A percentile compares a stretch with the other conserved stretches of the same genome.
phyloP scores from a whole-genome alignment of 768 basidiomycete species.

The Leucocoprinus birnbaumii region DNA sequence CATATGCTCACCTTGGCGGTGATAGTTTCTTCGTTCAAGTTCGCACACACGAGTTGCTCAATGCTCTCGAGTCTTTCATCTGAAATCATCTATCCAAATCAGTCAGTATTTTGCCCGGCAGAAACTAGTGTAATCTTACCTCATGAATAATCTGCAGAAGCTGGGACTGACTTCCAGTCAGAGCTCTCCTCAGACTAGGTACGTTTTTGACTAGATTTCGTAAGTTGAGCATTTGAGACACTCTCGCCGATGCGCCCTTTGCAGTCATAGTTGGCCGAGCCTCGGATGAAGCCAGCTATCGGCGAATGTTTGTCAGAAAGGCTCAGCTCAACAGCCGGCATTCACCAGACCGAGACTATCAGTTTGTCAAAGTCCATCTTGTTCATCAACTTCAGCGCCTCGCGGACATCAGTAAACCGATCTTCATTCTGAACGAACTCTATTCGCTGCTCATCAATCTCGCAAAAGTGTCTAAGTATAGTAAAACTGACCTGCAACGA shows the following conservation, averaged over 20 bases:
- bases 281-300: conserved; percentile 66
- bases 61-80: conserved; percentile 72
- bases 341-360: conserved; percentile 56
- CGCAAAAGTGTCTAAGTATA: not conserved
- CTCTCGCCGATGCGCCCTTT: conserved; percentile 64
- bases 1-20: conserved; percentile 56
- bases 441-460: conserved; percentile 21
- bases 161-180: conserved; percentile 54
- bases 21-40: conserved; percentile 71
- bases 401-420: conserved; percentile 61
- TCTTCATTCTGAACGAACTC: conserved; percentile 81
- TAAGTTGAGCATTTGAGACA: conserved; percentile 78
- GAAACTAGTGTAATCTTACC: conserved; percentile 31
- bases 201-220: conserved; percentile 69
- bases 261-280: conserved; percentile 48
- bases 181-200: conserved; percentile 58
- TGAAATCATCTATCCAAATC: conserved; percentile 54
- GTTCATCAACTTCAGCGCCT: conserved; percentile 67
- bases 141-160: conserved; percentile 62
- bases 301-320: not conserved
- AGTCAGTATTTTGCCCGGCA: not conserved
- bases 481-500: conserved; percentile 63
- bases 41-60: conserved; percentile 51
- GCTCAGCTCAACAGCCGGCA: not conserved
- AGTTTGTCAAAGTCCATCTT: conserved; percentile 89